Percentiles rank a stretch among this genome's conserved stretches.
These are phyloP conservation scores for Rhizopogon rudus DNA, from an alignment of 768 basidiomycete species.

Conservation along the genomic window DNA sequence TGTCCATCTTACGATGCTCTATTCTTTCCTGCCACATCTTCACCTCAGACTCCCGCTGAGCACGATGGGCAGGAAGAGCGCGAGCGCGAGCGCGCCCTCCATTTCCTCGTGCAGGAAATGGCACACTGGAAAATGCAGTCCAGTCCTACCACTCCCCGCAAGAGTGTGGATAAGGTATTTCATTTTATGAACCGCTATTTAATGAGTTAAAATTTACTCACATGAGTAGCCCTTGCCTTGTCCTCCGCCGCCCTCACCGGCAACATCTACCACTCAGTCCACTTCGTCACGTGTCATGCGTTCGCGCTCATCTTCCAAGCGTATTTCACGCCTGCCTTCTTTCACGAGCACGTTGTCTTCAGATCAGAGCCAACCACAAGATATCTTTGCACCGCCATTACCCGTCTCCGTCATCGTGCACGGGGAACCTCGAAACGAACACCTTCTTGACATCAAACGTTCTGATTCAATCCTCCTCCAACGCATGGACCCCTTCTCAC, in stretches of 20 bases:
- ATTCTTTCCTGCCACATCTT: slow-evolving; percentile 23
- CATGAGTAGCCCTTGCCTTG: slow-evolving; percentile 4
- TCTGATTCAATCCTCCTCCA: slow-evolving; percentile 1
- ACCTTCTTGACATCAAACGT: slow-evolving; percentile 12
- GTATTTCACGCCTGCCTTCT: slow-evolving; percentile 27
- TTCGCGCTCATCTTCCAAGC: slow-evolving; percentile 24
- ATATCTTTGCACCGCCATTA: slow-evolving; percentile 16
- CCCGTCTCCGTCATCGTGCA: slow-evolving; percentile 28
- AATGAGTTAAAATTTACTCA: neutral
- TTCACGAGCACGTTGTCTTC: slow-evolving; percentile 30
- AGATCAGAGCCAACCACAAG: slow-evolving; percentile 25
- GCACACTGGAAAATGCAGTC: slow-evolving; percentile 16
- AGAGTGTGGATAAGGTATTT: slow-evolving; percentile 5
- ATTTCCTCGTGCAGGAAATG: slow-evolving; percentile 34
- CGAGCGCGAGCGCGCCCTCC: slow-evolving; percentile 30
- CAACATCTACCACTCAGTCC: slow-evolving; percentile 20
- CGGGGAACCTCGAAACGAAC: slow-evolving; percentile 22
- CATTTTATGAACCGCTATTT: neutral
- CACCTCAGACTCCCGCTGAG: slow-evolving; percentile 1
- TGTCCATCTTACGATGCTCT: slow-evolving; percentile 29
- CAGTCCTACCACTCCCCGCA: slow-evolving; percentile 7
- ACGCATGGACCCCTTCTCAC: neutral
- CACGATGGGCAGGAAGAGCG: slow-evolving; percentile 18
- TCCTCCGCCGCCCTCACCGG: slow-evolving; percentile 22
- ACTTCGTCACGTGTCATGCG: slow-evolving; percentile 22